A percentile compares a stretch with the other conserved stretches of the same genome.
phyloP scores from a whole-genome alignment of 2,329 filamentous ascomycete species.

The Penicillium sp. region DNA sequence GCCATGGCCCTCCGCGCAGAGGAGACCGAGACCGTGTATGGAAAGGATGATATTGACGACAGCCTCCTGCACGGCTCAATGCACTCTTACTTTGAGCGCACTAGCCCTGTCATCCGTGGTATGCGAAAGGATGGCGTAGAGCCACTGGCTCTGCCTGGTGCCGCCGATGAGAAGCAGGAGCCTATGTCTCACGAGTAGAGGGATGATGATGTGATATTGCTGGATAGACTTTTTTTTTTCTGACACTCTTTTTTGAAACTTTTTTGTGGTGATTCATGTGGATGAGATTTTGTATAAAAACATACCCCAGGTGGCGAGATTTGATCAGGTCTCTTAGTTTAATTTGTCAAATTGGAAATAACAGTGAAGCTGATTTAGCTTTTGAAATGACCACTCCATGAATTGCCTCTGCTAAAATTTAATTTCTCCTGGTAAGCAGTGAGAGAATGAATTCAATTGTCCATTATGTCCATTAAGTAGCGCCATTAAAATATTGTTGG shows the following conservation, averaged over 20 bases:
- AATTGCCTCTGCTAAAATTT: neutral
- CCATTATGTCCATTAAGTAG: too few species aligned
- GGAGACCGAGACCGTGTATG: conserved; percentile 49
- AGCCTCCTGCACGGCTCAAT: conserved; percentile 53
- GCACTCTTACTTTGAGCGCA: conserved; percentile 57
- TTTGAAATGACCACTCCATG: neutral
- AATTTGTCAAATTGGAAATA: conserved; percentile 2
- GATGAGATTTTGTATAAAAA: neutral
- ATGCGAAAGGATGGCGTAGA: conserved; percentile 32
- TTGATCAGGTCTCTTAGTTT: neutral
- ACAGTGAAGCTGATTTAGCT: neutral
- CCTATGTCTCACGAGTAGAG: conserved; percentile 14
- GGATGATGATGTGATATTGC: neutral
- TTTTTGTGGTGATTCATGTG: neutral
- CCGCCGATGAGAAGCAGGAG: conserved; percentile 18
- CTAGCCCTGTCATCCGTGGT: conserved; percentile 44
- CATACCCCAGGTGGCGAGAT: neutral
- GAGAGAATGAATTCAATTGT: too few species aligned
- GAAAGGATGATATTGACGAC: conserved; percentile 47
- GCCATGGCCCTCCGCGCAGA: conserved; percentile 51
- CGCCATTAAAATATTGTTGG: too few species aligned
- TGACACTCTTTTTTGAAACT: neutral
- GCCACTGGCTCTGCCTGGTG: conserved; percentile 15
- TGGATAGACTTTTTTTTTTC: neutral
- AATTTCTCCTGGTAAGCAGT: too few species aligned